phyloP scores from a whole-genome alignment of 768 basidiomycete species.

The Russula olivacea region DNA sequence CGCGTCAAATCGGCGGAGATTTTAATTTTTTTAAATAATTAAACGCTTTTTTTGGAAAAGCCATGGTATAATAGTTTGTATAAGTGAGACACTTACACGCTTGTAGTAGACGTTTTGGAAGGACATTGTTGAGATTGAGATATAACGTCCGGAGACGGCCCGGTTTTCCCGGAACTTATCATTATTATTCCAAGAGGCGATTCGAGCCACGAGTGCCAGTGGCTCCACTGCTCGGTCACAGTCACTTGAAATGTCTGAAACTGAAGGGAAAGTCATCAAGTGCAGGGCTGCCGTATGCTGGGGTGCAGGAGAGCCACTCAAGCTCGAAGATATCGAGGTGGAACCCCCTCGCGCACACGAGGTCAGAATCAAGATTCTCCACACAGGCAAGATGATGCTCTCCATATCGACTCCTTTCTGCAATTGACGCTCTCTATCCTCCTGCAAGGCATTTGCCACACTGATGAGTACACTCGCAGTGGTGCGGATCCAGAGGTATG shows the following conservation, averaged over 20 bases:
- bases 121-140: conserved; percentile 41
- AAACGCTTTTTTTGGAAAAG: not conserved
- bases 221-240: too few relatives aligned
- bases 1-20: not conserved
- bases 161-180: not conserved
- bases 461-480: conserved; percentile 95
- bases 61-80: not conserved
- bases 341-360: conserved; percentile 86
- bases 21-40: not conserved
- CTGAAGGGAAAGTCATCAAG: conserved; percentile 69
- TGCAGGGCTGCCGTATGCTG: conserved; percentile 95
- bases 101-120: conserved; percentile 87
- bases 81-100: conserved; percentile 48
- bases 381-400: conserved; percentile 61
- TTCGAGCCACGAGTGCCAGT: too few relatives aligned
- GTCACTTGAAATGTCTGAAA: conserved; percentile 56
- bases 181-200: too few relatives aligned
- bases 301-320: conserved; percentile 82
- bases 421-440: not conserved
- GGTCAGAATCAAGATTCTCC: conserved; percentile 87
- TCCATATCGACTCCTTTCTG: not conserved
- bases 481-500: conserved; percentile 90
- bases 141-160: not conserved
- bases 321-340: conserved; percentile 89
- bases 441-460: conserved; percentile 82